These are phyloP conservation scores for Adansonia gregorii DNA, from an alignment of 441 rosid species.

Conservation along the genomic window DNA sequence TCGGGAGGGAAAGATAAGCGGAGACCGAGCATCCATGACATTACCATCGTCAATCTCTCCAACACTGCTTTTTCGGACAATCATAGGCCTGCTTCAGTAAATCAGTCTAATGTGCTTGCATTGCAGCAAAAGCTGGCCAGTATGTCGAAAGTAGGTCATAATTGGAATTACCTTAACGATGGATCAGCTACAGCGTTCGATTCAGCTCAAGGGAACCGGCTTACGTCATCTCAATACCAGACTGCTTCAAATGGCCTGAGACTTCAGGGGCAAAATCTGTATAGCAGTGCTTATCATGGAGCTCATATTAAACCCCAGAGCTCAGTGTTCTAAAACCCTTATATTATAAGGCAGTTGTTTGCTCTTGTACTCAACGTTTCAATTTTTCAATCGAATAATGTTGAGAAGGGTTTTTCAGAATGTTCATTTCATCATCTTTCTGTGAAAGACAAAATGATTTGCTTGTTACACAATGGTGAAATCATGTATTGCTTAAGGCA, in stretches of 20 bases:
- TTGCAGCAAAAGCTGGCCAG: slow-evolving; percentile 32
- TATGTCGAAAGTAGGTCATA: slow-evolving; percentile 34
- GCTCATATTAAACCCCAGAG: slow-evolving; percentile 36
- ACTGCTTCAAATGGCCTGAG: slow-evolving; percentile 42
- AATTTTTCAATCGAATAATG: slow-evolving; percentile 23
- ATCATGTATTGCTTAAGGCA: slow-evolving; percentile 6
- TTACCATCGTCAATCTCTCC: slow-evolving; percentile 56
- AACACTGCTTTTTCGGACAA: slow-evolving; percentile 32
- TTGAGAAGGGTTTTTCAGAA: slow-evolving; percentile 23
- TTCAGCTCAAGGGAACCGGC: slow-evolving; percentile 35
- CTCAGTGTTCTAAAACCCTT: slow-evolving; percentile 40
- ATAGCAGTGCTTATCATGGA: slow-evolving; percentile 36
- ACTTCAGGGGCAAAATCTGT: slow-evolving; percentile 42
- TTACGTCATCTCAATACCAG: slow-evolving; percentile 37
- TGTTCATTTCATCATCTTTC: slow-evolving; percentile 17
- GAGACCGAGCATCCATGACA: slow-evolving; percentile 77
- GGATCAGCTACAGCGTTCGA: slow-evolving; percentile 35
- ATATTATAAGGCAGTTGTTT: slow-evolving; percentile 17
- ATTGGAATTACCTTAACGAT: slow-evolving; percentile 36
- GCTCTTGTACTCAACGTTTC: slow-evolving; percentile 14
- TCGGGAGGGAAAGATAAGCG: slow-evolving; percentile 68
- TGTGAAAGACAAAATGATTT: slow-evolving; percentile 2
- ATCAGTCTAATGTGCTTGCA: slow-evolving; percentile 38
- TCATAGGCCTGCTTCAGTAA: slow-evolving; percentile 36
- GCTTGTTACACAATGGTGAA: background rate